Conservation (phyloP, 192 early-diverging fungal genomes). For the Podila horticola region DNA sequence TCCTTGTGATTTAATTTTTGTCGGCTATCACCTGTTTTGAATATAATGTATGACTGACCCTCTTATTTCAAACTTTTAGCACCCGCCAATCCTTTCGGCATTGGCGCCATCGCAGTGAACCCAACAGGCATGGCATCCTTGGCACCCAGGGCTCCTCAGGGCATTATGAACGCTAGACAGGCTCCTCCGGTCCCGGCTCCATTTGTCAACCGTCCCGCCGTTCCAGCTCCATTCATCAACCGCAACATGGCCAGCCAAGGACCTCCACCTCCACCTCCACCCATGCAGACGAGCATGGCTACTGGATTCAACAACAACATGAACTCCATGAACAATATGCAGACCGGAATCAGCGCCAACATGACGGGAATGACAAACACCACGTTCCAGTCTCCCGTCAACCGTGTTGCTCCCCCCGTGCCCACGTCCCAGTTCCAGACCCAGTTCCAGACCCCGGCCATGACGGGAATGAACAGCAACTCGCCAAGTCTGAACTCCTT, state of each 20-base stretch:
- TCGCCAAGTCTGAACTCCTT: background rate
- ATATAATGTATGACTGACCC: background rate
- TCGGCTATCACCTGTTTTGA: background rate
- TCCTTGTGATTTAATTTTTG: background rate
- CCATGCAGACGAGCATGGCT: slow-evolving; percentile 46
- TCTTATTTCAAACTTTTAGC: slow-evolving; percentile 7
- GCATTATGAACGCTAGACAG: slow-evolving; percentile 34
- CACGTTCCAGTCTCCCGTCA: slow-evolving; percentile 17
- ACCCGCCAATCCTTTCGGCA: slow-evolving; percentile 42
- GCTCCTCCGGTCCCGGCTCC: slow-evolving; percentile 42
- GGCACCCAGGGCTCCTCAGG: slow-evolving; percentile 18
- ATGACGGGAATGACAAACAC: slow-evolving; percentile 28
- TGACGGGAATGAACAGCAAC: slow-evolving; percentile 14
- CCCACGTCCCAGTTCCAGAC: slow-evolving; percentile 20
- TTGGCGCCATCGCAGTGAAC: slow-evolving; percentile 48
- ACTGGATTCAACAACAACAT: slow-evolving; percentile 50
- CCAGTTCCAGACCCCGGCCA: slow-evolving; percentile 34
- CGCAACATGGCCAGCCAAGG: slow-evolving; percentile 31
- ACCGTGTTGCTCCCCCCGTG: slow-evolving; percentile 23
- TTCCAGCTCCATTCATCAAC: slow-evolving; percentile 36
- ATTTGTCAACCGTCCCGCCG: slow-evolving; percentile 4
- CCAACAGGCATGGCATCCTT: slow-evolving; percentile 33
- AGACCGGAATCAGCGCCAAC: slow-evolving; percentile 25
- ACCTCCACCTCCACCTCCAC: slow-evolving; percentile 46
- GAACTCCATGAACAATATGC: slow-evolving; percentile 32